A percentile compares a stretch with the other conserved stretches of the same genome.
Conservation (phyloP, 345 rosid species). For the Conringia planisiliqua region DNA sequence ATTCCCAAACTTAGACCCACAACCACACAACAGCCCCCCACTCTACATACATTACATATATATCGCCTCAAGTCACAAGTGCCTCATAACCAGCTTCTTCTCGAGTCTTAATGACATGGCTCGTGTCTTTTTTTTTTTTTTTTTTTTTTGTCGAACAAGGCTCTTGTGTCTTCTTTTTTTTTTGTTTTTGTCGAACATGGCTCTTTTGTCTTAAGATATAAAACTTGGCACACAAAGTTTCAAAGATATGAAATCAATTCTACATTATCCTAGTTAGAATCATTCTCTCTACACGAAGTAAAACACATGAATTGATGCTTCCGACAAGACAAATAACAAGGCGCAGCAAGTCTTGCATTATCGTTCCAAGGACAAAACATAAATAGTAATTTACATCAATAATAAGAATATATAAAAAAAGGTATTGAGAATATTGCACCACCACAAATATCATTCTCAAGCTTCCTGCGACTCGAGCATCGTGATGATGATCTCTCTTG, state of each 20-base stretch:
- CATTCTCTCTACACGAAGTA: neutral
- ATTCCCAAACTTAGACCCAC: conserved; percentile 1
- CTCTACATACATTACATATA: neutral
- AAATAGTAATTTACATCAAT: conserved; percentile 22
- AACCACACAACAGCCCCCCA: neutral
- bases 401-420: neutral
- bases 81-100: neutral
- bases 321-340: conserved; percentile 14
- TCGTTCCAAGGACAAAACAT: conserved; percentile 6
- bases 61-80: neutral
- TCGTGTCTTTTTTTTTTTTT: too few species aligned
- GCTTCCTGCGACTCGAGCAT: conserved; percentile 19
- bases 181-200: too few species aligned
- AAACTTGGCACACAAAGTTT: neutral
- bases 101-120: neutral
- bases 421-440: conserved; percentile 11
- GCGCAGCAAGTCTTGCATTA: conserved; percentile 13
- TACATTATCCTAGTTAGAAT: neutral
- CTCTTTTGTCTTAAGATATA: neutral
- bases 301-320: conserved; percentile 2
- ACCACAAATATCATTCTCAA: conserved; percentile 18
- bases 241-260: neutral
- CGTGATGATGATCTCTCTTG: conserved; percentile 11
- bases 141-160: too few species aligned
- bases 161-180: too few species aligned